Conservation (phyloP, 805 yeast genomes). For the Pichia thaimueangensis region DNA sequence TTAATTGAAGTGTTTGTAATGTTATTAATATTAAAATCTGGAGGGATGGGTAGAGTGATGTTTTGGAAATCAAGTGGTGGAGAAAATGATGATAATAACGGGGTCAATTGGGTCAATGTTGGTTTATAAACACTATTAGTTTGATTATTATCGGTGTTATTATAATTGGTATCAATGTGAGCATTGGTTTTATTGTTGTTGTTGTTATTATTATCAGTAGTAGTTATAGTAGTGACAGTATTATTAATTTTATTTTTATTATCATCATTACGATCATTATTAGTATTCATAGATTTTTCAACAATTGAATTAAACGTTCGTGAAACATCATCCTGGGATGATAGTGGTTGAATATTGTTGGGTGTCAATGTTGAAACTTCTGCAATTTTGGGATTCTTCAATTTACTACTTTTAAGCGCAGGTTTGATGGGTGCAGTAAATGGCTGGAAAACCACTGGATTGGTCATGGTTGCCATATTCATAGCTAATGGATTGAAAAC, state of each 20-base stretch:
- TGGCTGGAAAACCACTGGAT: constrained; percentile 1
- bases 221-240: too few relatives aligned
- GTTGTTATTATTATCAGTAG: too few relatives aligned
- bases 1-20: neutral
- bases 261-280: too few relatives aligned
- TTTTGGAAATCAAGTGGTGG: too few relatives aligned
- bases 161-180: constrained; percentile 6
- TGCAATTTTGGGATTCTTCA: too few relatives aligned
- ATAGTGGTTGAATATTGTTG: too few relatives aligned
- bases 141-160: constrained; percentile 5
- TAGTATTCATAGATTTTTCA: too few relatives aligned
- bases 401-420: neutral
- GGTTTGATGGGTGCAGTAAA: neutral
- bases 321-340: too few relatives aligned
- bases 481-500: constrained; percentile 28
- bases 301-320: too few relatives aligned
- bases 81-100: too few relatives aligned
- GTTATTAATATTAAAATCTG: neutral
- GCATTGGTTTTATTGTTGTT: neutral
- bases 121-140: neutral
- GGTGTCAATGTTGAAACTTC: too few relatives aligned
- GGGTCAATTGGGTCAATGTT: neutral
- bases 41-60: constrained; percentile 1
- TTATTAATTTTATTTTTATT: too few relatives aligned
- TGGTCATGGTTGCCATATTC: constrained; percentile 12